Evolutionary conservation across 1,284 basidiomycete species (phyloP).

Genomic region (Chondrostereum purpureum): DNA sequence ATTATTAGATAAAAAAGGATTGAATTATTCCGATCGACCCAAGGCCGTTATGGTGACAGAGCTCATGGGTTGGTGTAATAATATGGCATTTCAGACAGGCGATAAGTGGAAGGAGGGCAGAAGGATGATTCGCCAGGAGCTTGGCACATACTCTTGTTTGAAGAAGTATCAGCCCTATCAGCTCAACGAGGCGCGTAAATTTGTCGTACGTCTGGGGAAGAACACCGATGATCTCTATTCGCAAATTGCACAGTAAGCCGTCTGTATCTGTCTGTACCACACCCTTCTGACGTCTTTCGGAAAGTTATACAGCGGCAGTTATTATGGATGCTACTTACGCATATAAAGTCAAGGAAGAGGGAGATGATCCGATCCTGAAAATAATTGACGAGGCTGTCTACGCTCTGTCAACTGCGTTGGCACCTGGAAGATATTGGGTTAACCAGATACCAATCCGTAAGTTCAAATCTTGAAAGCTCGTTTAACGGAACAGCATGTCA

Average conservation of each 20-base stretch:
- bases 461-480: background rate
- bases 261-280: too few species aligned
- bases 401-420: background rate
- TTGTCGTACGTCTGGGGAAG: background rate
- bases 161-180: constrained; percentile 2
- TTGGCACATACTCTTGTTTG: background rate
- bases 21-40: constrained; percentile 3
- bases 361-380: background rate
- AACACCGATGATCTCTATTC: background rate
- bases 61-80: background rate
- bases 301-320: too few species aligned
- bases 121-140: background rate
- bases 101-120: background rate
- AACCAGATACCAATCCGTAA: background rate
- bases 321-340: too few species aligned
- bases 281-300: too few species aligned
- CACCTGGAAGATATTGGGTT: background rate
- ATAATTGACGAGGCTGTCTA: background rate
- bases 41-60: background rate
- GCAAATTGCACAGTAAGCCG: too few species aligned
- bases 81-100: background rate
- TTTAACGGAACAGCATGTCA: background rate
- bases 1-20: background rate
- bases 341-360: too few species aligned
- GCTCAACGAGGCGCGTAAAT: background rate